These are phyloP conservation scores for Mycena olivaceomarginata DNA, from an alignment of 768 basidiomycete genomes.

Conservation along the genomic window DNA sequence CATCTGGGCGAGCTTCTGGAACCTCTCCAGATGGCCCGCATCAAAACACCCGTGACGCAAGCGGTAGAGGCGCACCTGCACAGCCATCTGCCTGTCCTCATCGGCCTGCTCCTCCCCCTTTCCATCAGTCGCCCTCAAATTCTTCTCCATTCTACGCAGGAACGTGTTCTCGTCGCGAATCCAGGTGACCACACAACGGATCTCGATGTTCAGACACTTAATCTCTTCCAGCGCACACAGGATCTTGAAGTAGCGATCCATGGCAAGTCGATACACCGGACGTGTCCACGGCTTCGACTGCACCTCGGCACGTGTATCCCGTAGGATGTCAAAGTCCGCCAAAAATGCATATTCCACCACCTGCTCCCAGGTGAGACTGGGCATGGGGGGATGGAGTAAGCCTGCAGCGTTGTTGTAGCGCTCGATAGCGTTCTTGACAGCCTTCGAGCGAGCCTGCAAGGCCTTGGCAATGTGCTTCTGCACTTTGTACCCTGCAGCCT, in stretches of 20 bases:
- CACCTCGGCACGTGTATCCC: slow-evolving; percentile 26
- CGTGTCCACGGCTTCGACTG: slow-evolving; percentile 34
- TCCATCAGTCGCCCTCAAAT: not conserved
- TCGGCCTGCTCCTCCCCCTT: slow-evolving; percentile 1
- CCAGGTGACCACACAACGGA: too few species aligned
- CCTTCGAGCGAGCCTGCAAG: too few species aligned
- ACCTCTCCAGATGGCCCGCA: slow-evolving; percentile 13
- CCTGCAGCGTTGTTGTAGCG: too few species aligned
- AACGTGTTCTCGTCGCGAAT: too few species aligned
- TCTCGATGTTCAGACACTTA: slow-evolving; percentile 10
- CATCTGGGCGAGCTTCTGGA: slow-evolving; percentile 2
- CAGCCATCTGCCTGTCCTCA: not conserved
- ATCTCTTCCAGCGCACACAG: slow-evolving; percentile 48
- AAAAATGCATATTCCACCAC: not conserved
- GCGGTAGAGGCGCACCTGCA: too few species aligned
- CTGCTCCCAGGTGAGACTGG: too few species aligned
- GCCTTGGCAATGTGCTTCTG: too few species aligned
- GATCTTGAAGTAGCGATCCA: slow-evolving; percentile 45
- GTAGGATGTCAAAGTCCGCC: not conserved
- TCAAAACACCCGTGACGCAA: too few species aligned
- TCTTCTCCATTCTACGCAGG: not conserved
- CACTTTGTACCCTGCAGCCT: too few species aligned
- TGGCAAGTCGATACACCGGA: slow-evolving; percentile 34
- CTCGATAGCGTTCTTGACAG: too few species aligned
- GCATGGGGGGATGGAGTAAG: too few species aligned